Evolutionary conservation across 2,329 filamentous ascomycete genomes (phyloP).

Genomic region (Neonectria hederae): DNA sequence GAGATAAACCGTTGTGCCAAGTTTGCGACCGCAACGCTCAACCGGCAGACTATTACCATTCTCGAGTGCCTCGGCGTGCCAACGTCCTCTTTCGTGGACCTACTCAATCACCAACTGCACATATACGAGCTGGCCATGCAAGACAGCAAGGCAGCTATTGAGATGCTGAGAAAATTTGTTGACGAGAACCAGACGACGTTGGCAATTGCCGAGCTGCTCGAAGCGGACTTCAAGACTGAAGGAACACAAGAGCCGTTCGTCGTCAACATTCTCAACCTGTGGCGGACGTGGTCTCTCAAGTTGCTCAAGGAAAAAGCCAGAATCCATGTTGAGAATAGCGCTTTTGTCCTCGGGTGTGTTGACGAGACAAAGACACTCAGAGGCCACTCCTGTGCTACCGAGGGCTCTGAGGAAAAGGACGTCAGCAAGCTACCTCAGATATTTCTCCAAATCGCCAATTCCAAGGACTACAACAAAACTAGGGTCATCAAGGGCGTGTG

Average conservation of each 20-base stretch:
- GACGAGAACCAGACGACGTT: slow-evolving; percentile 88
- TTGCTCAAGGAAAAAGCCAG: slow-evolving; percentile 91
- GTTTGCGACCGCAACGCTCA: slow-evolving; percentile 81
- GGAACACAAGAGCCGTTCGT: slow-evolving; percentile 78
- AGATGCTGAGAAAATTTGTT: slow-evolving; percentile 76
- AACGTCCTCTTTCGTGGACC: slow-evolving; percentile 70
- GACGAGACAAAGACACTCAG: slow-evolving; percentile 83
- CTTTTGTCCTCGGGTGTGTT: slow-evolving; percentile 86
- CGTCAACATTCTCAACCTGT: slow-evolving; percentile 80
- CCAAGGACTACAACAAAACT: slow-evolving; percentile 63
- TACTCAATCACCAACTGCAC: slow-evolving; percentile 73
- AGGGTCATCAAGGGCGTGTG: slow-evolving; percentile 79
- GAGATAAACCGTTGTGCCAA: slow-evolving; percentile 88
- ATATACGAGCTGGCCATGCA: slow-evolving; percentile 76
- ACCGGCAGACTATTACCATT: slow-evolving; percentile 90
- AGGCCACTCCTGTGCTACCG: slow-evolving; percentile 70
- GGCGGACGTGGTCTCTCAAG: slow-evolving; percentile 90
- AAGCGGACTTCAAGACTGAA: slow-evolving; percentile 78
- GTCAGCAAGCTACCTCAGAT: slow-evolving; percentile 77
- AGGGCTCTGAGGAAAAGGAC: slow-evolving; percentile 53
- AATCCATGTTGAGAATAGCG: slow-evolving; percentile 82
- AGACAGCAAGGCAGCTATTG: slow-evolving; percentile 69
- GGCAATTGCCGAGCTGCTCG: slow-evolving; percentile 77
- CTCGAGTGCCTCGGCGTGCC: slow-evolving; percentile 80
- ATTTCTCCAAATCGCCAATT: slow-evolving; percentile 81